Base-by-base conservation (phyloP, 257 asterid genomes). In the Nicotiana attenuata region DNA sequence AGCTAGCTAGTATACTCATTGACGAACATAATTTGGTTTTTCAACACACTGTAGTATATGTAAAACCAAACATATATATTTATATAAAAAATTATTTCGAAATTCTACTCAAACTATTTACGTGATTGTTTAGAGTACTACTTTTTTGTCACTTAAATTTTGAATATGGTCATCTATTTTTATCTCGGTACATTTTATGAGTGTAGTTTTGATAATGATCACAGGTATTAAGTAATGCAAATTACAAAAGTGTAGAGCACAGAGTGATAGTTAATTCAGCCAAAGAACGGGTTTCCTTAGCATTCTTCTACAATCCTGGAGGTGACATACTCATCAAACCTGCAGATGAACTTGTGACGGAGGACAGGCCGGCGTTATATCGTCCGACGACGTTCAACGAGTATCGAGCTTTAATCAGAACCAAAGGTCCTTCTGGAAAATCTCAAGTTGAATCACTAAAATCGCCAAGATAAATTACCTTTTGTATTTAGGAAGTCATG, bases 201-300 rank as follows among this genome's bases (percentile, higher is more conserved):
- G n/a, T 55, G 7, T 55, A 4, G 20, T 16, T 26, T 8, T 65
- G 11, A 55, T 29, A 65, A 65, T 28, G 5, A 19, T 1, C 80
- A 33, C 80, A 88, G 91, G 76, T 88, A 5, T 65, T 85, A 7
- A 88, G 86, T 69, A 88, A 88, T 31, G 87, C 78, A 15, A 38
- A 7, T 2, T 88, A 87, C 80, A 88, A 87, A 75, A 88, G 91
- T 5, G 88, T 88, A 75, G 91, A 88, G 57, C 91, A 88, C 45
- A 35, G 91, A n/a, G 91, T 83, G 35, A 87, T 80, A 0, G 91
- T 88, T 76, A 88, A 88, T 52, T 81, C 91, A 0, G 79, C 3
- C 1, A 85, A 85, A 55, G 90, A 87, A 29, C 57, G 91, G n/a
- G 65, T 85, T 0, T 88, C 91, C 0, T 20, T 86, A 2, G 90